Conservation (phyloP, 768 basidiomycete species). For the Kwoniella sp. region DNA sequence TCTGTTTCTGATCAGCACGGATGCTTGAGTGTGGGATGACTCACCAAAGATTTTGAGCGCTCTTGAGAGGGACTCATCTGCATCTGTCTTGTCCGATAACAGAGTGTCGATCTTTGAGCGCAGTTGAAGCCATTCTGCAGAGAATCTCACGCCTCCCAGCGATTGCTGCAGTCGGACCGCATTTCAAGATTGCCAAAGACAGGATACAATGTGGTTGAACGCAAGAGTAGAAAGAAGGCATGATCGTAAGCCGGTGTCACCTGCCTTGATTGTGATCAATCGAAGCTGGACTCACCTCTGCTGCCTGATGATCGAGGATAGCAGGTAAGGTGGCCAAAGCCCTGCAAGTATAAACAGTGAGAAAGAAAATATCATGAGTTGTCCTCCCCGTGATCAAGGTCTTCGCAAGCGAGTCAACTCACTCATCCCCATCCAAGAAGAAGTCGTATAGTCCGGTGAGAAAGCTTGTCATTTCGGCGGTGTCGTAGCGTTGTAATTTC, state of each 20-base stretch:
- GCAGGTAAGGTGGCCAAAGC: slow-evolving; percentile 29
- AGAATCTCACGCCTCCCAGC: slow-evolving; percentile 28
- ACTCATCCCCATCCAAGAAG: slow-evolving; percentile 31
- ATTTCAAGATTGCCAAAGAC: too few relatives aligned
- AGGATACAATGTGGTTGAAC: too few relatives aligned
- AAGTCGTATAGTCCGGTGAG: slow-evolving; percentile 20
- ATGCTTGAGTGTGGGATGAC: background rate
- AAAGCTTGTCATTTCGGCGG: slow-evolving; percentile 1
- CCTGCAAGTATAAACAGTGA: background rate
- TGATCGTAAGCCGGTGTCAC: background rate
- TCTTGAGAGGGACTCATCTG: slow-evolving; percentile 17
- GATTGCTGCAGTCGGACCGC: slow-evolving; percentile 20
- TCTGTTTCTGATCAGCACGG: background rate
- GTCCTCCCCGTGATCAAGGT: background rate
- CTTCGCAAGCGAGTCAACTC: slow-evolving; percentile 9
- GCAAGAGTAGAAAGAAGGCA: too few relatives aligned
- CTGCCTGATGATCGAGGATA: slow-evolving; percentile 38
- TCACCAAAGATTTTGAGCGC: slow-evolving; percentile 38
- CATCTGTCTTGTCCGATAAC: slow-evolving; percentile 17
- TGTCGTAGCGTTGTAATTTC: too few relatives aligned
- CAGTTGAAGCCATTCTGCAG: slow-evolving; percentile 33
- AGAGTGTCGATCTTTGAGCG: slow-evolving; percentile 26
- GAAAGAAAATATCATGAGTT: too few relatives aligned
- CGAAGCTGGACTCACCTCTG: slow-evolving; percentile 27
- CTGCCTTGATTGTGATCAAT: background rate